These are phyloP conservation scores for Pythium sukuiense DNA, from an alignment of 352 stramenopile genomes.

Conservation along the genomic window DNA sequence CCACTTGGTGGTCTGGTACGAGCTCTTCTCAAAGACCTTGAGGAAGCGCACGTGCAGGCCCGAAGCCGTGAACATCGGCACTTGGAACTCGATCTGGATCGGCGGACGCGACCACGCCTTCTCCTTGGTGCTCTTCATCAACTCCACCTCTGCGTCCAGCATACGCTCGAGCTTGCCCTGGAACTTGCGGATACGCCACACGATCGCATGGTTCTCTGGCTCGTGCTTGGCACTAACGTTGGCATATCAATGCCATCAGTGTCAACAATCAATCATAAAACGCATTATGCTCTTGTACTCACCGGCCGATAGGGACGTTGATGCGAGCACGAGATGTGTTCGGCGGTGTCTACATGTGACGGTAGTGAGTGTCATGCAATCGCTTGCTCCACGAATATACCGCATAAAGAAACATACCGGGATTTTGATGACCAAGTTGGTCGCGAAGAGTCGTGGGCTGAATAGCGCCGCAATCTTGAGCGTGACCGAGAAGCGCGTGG, in stretches of 20 bases:
- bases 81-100: constrained; percentile 97
- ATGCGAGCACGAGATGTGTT: constrained; percentile 97
- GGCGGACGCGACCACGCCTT: constrained; percentile 96
- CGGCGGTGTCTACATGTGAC: constrained; percentile 65
- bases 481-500: constrained; percentile 73
- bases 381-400: not conserved
- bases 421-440: constrained; percentile 96
- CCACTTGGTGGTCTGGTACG: constrained; percentile 98
- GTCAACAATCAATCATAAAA: not conserved
- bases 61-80: constrained; percentile 98
- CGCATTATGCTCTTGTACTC: not conserved
- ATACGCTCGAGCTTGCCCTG: constrained; percentile 94
- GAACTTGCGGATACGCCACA: constrained; percentile 98
- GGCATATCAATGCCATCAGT: not conserved
- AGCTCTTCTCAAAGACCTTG: constrained; percentile 98
- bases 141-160: constrained; percentile 95
- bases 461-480: constrained; percentile 94
- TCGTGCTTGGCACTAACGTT: constrained; percentile 93
- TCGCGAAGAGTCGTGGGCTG: constrained; percentile 95
- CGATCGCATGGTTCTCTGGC: constrained; percentile 96
- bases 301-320: constrained; percentile 91
- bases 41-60: constrained; percentile 98
- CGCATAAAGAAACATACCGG: constrained; percentile 40
- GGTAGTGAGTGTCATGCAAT: constrained; percentile 29
- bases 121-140: constrained; percentile 96